These are phyloP conservation scores for Prinsepia uniflora DNA, from an alignment of 306 rosid species.

Conservation along the genomic window DNA sequence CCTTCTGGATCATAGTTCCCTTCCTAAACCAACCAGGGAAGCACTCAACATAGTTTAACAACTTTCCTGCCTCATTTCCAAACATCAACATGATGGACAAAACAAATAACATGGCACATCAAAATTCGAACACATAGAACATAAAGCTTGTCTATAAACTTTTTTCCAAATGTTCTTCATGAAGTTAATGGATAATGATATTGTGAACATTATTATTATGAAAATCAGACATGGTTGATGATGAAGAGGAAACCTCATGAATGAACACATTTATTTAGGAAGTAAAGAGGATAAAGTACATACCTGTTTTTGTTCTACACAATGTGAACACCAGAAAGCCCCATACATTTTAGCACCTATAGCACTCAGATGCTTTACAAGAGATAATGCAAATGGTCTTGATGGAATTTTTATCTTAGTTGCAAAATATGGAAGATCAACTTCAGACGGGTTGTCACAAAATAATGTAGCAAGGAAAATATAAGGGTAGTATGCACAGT, in stretches of 20 bases:
- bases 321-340: constrained; percentile 98
- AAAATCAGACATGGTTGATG: background rate
- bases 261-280: background rate
- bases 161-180: no score
- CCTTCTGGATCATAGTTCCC: constrained; percentile 65
- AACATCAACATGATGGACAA: constrained; percentile 50
- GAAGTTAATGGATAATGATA: background rate
- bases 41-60: constrained; percentile 81
- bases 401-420: constrained; percentile 65
- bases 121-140: background rate
- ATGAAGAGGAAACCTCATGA: background rate
- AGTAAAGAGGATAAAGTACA: constrained; percentile 27
- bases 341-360: constrained; percentile 94
- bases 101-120: background rate
- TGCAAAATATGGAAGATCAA: constrained; percentile 71
- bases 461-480: background rate
- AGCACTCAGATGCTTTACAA: constrained; percentile 70
- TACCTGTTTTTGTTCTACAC: constrained; percentile 92
- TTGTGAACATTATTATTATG: background rate
- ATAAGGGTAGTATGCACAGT: background rate
- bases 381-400: constrained; percentile 62
- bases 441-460: constrained; percentile 48
- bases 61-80: constrained; percentile 74
- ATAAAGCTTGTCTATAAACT: background rate
- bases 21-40: constrained; percentile 72